Evolutionary conservation across 2,329 filamentous ascomycete genomes (phyloP), one percentile per base, ranked within the genome.

Genomic region (Setomelanomma holmii): DNA sequence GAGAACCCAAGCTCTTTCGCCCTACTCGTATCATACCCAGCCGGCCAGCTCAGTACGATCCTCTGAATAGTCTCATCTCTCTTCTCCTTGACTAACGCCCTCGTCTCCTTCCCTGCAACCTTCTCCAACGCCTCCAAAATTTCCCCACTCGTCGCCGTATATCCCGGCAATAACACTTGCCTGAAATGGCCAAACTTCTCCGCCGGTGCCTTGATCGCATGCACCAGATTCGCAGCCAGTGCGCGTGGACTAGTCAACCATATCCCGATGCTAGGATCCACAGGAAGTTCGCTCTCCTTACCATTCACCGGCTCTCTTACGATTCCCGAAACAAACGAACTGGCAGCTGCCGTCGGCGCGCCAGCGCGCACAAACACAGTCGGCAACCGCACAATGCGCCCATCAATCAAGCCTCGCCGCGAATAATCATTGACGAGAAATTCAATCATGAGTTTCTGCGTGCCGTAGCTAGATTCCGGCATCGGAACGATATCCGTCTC

Each of bases 381-480:
- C 0, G 86, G 85, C 43, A 88, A 83, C 0, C 86, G 82, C 42
- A 85, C 78, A 2, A 78, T 77, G 43, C 85, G 82, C 6, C 81
- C 85, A 51, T 84, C 82, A 51, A 88, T 79, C 49, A 82, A 80
- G 0, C 83, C 82, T 45, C 82, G 78, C 20, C 86, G 78, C 47
- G 84, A 84, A 70, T 86, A 83, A 56, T 88, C 85, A 71, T 87
- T 88, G 64, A 88, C 68, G 7, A 87, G 76, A 1, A 81, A 78
- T 73, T 88, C 86, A 51, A 81, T 83, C 69, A 86, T 80, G 54
- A 87, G 76, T 70, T 88, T 88, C 70, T 86, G 83, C 4, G 83
- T 80, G 27, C 86, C 86, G 66, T 88, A 88, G 12, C 83, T 86
- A 34, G 81, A 82, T 65, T 86, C 81, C 0, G 86, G 86, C 33